A percentile compares a stretch with the other conserved stretches of the same genome.
These are phyloP conservation scores for Sordaria brevicollis DNA, from an alignment of 495 filamentous ascomycete genomes.

Conservation along the genomic window DNA sequence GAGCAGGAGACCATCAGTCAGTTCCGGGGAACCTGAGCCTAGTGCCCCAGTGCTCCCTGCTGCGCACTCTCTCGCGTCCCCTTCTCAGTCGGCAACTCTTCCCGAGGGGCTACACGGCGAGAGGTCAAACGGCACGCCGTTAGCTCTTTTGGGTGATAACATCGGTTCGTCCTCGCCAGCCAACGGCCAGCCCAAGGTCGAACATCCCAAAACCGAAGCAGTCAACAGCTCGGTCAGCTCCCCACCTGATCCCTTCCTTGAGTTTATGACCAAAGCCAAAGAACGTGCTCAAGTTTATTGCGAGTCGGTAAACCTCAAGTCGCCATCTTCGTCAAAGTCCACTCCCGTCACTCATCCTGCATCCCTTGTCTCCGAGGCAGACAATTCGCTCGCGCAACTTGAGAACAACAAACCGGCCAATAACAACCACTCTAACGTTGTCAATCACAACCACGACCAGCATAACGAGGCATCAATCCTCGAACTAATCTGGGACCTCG, in stretches of 20 bases:
- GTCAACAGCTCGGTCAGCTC: background rate
- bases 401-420: background rate
- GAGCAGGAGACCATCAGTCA: background rate
- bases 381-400: background rate
- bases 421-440: background rate
- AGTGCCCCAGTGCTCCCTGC: background rate
- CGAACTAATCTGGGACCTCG: background rate
- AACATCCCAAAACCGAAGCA: background rate
- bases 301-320: background rate
- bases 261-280: background rate
- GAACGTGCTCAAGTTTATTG: background rate
- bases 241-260: background rate
- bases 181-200: background rate
- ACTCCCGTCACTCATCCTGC: background rate
- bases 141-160: background rate
- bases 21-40: background rate
- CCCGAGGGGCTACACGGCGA: background rate
- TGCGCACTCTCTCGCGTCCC: background rate
- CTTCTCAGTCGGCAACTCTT: background rate
- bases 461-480: background rate
- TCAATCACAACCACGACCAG: background rate
- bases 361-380: background rate
- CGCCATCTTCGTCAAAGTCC: background rate
- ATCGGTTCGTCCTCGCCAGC: background rate
- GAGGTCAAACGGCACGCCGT: background rate